Evolutionary conservation across 306 rosid species (phyloP).

Genomic region (Sphenostylis stenocarpa): DNA sequence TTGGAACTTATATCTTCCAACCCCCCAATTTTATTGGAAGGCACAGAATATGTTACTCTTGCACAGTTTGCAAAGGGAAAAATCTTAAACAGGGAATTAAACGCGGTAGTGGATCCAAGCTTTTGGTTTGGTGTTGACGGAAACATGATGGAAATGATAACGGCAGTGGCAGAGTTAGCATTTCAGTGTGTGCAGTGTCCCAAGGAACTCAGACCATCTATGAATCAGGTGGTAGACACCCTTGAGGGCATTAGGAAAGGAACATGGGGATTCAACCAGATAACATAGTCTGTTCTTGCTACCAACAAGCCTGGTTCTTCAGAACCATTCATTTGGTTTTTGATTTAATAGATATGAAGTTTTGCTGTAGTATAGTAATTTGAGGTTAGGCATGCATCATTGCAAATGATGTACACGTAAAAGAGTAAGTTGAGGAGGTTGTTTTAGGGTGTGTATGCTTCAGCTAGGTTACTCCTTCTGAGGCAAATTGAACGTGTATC

Average conservation of each 20-base stretch:
- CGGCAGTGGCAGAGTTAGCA: conserved; percentile 58
- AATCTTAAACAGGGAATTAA: conserved; percentile 45
- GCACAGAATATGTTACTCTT: neutral
- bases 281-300: neutral
- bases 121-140: conserved; percentile 45
- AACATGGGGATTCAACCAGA: conserved; percentile 18
- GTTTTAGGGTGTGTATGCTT: neutral
- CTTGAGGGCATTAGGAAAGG: conserved; percentile 36
- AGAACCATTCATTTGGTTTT: neutral
- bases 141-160: conserved; percentile 31
- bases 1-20: conserved; percentile 62
- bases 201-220: conserved; percentile 52
- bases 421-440: neutral
- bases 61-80: conserved; percentile 44
- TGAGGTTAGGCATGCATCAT: neutral
- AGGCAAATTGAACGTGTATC: neutral
- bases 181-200: conserved; percentile 57
- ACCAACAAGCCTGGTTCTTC: neutral
- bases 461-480: neutral
- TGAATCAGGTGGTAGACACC: conserved; percentile 42
- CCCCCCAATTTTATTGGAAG: neutral
- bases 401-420: neutral
- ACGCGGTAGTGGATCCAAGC: conserved; percentile 48
- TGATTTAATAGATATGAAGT: neutral
- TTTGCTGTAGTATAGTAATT: neutral